A percentile compares a stretch with the other conserved stretches of the same genome.
These are phyloP conservation scores for Dendrostoma leiphaemia DNA, from an alignment of 2,329 filamentous ascomycete genomes.

Conservation along the genomic window DNA sequence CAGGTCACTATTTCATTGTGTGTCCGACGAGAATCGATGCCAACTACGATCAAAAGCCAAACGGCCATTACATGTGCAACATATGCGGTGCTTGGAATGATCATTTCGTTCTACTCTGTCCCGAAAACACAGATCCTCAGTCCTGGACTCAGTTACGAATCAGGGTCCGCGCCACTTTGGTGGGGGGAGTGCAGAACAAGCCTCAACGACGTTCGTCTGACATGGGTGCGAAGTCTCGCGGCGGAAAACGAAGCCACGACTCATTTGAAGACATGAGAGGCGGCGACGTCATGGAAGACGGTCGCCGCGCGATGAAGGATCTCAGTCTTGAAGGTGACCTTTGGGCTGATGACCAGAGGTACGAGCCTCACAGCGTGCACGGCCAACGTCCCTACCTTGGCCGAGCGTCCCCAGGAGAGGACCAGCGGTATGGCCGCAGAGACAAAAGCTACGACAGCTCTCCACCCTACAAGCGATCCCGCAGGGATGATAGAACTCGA, in stretches of 20 bases:
- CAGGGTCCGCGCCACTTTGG: neutral
- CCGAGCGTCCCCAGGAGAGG: neutral
- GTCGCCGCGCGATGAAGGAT: conserved; percentile 1
- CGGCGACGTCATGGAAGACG: conserved; percentile 9
- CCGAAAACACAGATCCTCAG: conserved; percentile 28
- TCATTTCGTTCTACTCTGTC: conserved; percentile 37
- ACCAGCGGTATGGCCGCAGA: neutral
- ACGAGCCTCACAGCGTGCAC: neutral
- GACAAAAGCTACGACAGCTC: neutral
- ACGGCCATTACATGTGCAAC: conserved; percentile 30
- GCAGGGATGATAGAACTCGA: neutral
- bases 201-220: too few species aligned
- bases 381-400: neutral
- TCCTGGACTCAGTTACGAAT: conserved; percentile 34
- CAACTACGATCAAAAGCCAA: conserved; percentile 31
- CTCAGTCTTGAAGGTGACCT: neutral
- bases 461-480: neutral
- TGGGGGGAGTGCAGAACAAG: neutral
- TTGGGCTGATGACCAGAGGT: neutral
- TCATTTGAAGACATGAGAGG: neutral
- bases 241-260: neutral
- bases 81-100: conserved; percentile 31
- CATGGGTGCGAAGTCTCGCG: too few species aligned
- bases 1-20: too few species aligned
- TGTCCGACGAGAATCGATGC: too few species aligned